Evolutionary conservation across 2,329 filamentous ascomycete species (phyloP), one percentile per base, ranked within the genome.

Genomic region (Sarocladiaceae sp.): DNA sequence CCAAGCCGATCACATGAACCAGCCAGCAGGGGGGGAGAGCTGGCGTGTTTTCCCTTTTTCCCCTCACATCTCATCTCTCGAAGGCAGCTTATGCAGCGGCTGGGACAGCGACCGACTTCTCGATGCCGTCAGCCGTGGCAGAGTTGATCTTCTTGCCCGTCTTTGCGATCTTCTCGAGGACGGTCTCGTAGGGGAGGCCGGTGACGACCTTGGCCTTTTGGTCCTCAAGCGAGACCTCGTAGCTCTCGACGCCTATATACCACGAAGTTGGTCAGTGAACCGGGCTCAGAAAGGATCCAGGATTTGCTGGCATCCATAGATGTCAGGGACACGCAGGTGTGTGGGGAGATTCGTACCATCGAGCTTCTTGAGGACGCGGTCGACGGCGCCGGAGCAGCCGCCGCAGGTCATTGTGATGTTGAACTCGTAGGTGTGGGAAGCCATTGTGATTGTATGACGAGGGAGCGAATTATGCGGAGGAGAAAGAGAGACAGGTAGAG

Each of bases 331-430:
- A 46, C 16, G 24, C 44, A 6, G 5, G 40, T 43, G 9, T 33
- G 18, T 24, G 29, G 7, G 29, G 26, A 21, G 33, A 1, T 4
- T 66, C 78, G 52, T 62, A 95, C 90, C 89, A 16, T 94, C 85
- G 2, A 95, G 81, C 72, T 88, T 95, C 73, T 87, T 91, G 52
- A 98, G 80, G 35, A 96, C 89, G 43, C 89, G 80, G 68, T 95
- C 86, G 34, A 98, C 77, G 54, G 93, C 93, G 59, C 90, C 89
- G 35, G 90, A 96, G 82, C 93, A 98, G 65, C 93, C 93, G 62
- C 87, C 81, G 72, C 93, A 98, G 75, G 74, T 85, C 93, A 98
- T 98, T 67, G 73, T 76, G 65, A 97, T 80, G 68, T 90, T 83
- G 76, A 97, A 97, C 67, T 93, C 88, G 84, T 97, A 97, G 55